Conservation (phyloP, 345 rosid genomes). For the Corchorus capsularis region DNA sequence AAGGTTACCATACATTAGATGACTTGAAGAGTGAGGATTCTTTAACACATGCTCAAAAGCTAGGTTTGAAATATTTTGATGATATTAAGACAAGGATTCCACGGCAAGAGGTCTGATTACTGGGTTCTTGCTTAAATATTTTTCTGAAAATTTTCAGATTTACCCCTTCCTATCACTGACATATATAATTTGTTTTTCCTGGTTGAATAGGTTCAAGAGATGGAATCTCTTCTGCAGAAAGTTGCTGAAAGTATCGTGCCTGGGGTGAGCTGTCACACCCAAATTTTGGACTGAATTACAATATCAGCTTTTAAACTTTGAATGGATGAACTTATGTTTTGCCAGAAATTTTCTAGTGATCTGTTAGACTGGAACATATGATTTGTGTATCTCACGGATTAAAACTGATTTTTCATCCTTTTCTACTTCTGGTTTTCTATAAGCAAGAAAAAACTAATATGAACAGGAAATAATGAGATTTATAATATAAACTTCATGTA, state of each 20-base stretch:
- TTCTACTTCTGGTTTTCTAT: background rate
- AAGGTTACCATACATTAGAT: slow-evolving; percentile 77
- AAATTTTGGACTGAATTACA: slow-evolving; percentile 11
- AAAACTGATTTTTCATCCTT: background rate
- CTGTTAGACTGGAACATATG: background rate
- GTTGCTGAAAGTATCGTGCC: slow-evolving; percentile 71
- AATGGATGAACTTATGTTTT: slow-evolving; percentile 6
- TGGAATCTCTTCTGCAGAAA: slow-evolving; percentile 77
- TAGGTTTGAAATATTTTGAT: slow-evolving; percentile 92
- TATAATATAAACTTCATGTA: background rate
- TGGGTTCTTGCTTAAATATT: slow-evolving; percentile 23
- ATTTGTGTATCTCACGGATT: background rate
- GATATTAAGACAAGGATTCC: slow-evolving; percentile 86
- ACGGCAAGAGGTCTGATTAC: slow-evolving; percentile 67
- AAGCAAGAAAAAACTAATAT: background rate
- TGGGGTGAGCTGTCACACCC: slow-evolving; percentile 54
- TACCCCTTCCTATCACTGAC: background rate
- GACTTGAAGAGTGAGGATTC: slow-evolving; percentile 79
- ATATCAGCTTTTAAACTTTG: background rate
- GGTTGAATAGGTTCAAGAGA: slow-evolving; percentile 66
- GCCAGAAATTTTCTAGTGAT: background rate
- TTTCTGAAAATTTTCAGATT: background rate
- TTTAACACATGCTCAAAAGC: slow-evolving; percentile 72
- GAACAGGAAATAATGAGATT: background rate
- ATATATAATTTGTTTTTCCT: slow-evolving; percentile 14